Evolutionary conservation across 2,329 filamentous ascomycete species (phyloP), one percentile per base, ranked within the genome.

Genomic region (Acephala macrosclerotiorum): DNA sequence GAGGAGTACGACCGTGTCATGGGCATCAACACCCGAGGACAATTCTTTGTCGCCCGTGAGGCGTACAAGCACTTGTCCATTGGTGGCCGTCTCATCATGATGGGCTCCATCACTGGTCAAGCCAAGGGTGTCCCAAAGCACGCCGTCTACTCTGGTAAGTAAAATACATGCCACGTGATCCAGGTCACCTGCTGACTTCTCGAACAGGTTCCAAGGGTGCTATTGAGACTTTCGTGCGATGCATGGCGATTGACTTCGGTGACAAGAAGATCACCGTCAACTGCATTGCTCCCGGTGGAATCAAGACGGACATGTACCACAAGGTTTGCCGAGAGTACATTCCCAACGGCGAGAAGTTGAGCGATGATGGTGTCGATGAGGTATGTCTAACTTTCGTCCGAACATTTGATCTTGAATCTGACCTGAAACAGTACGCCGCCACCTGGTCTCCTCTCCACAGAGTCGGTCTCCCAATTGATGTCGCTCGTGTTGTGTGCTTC

Each of bases 21-120:
- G 73, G 80, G 83, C 38, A 83, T 91, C 67, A 92, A 91, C 70
- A 85, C 91, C 36, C 81, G 81, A 47, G 89, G 89, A 12, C 83
- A 93, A 79, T 93, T 93, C 83, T 93, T 93, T 77, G 90, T 93
- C 63, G 91, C 89, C 25, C 89, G 92, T 79, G 88, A 91, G 64
- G 91, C 88, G 11, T 91, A 91, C 79, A 89, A 89, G 80, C 82
- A 92, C 79, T 84, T 92, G 71, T 84, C 89, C 75, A 81, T 87
- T 61, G 89, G 91, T 64, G 91, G 91, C 25, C 85, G 91, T 53
- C 84, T 94, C 72, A 90, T 94, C 78, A 82, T 94, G 70, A 93
- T 91, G 87, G 87, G 85, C 35, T 90, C 86, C 65, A 92, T 92
- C 77, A 90, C 89, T 0, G 79, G 90, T 76, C 78, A 90, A 81